Conservation (phyloP, 768 basidiomycete genomes). For the Strobilomyces confusus region DNA sequence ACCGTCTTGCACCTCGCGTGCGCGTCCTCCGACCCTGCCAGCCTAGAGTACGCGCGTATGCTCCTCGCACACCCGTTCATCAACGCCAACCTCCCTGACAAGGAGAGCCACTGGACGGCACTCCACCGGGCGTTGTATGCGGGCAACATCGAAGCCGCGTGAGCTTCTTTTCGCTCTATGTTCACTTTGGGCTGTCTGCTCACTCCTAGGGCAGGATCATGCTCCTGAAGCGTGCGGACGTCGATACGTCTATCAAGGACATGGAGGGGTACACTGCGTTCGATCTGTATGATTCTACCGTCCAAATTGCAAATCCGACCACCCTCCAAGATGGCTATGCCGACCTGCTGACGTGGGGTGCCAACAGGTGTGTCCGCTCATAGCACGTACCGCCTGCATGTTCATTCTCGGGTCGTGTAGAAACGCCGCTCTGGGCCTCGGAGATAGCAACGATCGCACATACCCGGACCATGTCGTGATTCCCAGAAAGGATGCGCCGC, state of each 20-base stretch:
- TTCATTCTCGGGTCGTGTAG: conserved; percentile 31
- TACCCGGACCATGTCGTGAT: conserved; percentile 76
- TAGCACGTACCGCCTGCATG: not conserved
- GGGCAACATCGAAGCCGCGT: conserved; percentile 73
- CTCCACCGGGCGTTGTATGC: conserved; percentile 83
- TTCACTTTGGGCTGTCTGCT: not conserved
- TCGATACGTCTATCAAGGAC: conserved; percentile 72
- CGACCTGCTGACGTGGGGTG: conserved; percentile 86
- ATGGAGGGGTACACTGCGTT: conserved; percentile 87
- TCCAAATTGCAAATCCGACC: conserved; percentile 65
- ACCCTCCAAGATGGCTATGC: conserved; percentile 32
- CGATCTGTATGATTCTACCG: conserved; percentile 89
- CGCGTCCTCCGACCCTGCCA: conserved; percentile 51
- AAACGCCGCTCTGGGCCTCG: conserved; percentile 85
- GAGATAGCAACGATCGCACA: conserved; percentile 71
- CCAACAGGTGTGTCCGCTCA: conserved; percentile 55
- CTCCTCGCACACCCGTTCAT: conserved; percentile 72
- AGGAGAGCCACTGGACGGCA: conserved; percentile 88
- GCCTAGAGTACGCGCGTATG: conserved; percentile 72
- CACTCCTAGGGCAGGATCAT: conserved; percentile 55
- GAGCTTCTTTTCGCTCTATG: conserved; percentile 25
- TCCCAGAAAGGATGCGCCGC: conserved; percentile 15
- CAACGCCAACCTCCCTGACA: conserved; percentile 76
- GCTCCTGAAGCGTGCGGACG: conserved; percentile 70
- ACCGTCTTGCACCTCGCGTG: conserved; percentile 84